Percentiles rank a stretch among this genome's conserved stretches.
Evolutionary conservation across 768 basidiomycete species (phyloP).

Genomic region (Rhizopogon roseolus): DNA sequence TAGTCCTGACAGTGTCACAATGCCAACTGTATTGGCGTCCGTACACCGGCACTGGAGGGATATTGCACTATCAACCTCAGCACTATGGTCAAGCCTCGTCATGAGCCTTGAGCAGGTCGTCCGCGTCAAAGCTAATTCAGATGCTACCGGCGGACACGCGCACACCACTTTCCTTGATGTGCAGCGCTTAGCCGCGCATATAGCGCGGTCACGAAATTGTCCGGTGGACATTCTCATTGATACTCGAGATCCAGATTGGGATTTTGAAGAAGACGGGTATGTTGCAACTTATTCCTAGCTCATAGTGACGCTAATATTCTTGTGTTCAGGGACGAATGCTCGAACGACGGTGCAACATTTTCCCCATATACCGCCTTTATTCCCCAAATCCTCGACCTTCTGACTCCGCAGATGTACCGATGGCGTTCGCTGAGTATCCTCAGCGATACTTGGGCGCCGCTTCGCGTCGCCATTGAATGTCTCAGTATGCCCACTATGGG

Average conservation of each 20-base stretch:
- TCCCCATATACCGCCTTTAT: slow-evolving; percentile 8
- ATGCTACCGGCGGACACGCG: background rate
- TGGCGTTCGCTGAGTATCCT: slow-evolving; percentile 51
- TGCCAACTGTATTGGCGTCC: slow-evolving; percentile 41
- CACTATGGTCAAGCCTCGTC: slow-evolving; percentile 53
- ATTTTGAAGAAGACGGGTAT: slow-evolving; percentile 49
- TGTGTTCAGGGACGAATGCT: slow-evolving; percentile 5
- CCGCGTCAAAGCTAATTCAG: background rate
- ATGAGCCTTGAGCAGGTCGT: slow-evolving; percentile 29
- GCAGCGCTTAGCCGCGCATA: slow-evolving; percentile 34
- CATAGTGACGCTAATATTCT: background rate
- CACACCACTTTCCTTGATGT: slow-evolving; percentile 24
- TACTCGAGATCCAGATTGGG: slow-evolving; percentile 54
- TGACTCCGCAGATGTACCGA: slow-evolving; percentile 47
- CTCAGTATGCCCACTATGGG: slow-evolving; percentile 35
- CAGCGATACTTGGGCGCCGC: slow-evolving; percentile 54
- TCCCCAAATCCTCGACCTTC: slow-evolving; percentile 28
- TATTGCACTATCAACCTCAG: slow-evolving; percentile 43
- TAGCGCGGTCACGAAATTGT: slow-evolving; percentile 42
- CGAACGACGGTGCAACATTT: background rate
- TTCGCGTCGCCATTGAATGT: slow-evolving; percentile 44
- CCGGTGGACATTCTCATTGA: slow-evolving; percentile 55
- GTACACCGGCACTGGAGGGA: slow-evolving; percentile 51
- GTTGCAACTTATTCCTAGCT: background rate
- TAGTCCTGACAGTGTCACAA: slow-evolving; percentile 35